Conservation (phyloP, 768 basidiomycete species). For the Tulasnella sp. region DNA sequence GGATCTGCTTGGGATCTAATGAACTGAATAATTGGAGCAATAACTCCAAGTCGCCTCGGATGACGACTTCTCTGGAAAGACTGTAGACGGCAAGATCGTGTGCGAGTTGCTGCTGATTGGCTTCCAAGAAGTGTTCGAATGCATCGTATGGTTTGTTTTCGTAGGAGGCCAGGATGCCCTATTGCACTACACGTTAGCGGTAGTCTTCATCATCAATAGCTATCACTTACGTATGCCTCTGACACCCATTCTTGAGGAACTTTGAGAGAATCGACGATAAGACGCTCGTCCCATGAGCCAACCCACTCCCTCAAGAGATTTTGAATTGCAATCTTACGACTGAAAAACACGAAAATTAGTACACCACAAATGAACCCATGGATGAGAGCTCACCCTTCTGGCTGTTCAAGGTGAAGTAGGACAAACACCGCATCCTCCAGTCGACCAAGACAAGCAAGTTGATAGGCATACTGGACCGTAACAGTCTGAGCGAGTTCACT, state of each 20-base stretch:
- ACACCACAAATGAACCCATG: not conserved
- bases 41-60: constrained; percentile 51
- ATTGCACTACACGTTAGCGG: not conserved
- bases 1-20: constrained; percentile 46
- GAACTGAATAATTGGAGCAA: constrained; percentile 54
- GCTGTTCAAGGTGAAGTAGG: constrained; percentile 72
- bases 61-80: constrained; percentile 76
- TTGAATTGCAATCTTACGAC: constrained; percentile 71
- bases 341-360: constrained; percentile 24
- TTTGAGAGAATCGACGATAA: constrained; percentile 52
- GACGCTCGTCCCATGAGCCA: constrained; percentile 19
- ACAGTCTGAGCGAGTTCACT: constrained; percentile 73
- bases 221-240: constrained; percentile 58
- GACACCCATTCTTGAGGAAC: constrained; percentile 81
- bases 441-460: constrained; percentile 68
- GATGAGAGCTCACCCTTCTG: constrained; percentile 46
- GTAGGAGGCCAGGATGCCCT: constrained; percentile 57
- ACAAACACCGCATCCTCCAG: constrained; percentile 84
- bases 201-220: not conserved
- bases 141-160: constrained; percentile 53
- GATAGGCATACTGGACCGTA: constrained; percentile 71
- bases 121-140: constrained; percentile 62
- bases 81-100: constrained; percentile 77
- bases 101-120: constrained; percentile 56
- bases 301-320: constrained; percentile 55